These are phyloP conservation scores for Williopsis jadinii DNA, from an alignment of 1,139 yeast species.

Conservation along the genomic window DNA sequence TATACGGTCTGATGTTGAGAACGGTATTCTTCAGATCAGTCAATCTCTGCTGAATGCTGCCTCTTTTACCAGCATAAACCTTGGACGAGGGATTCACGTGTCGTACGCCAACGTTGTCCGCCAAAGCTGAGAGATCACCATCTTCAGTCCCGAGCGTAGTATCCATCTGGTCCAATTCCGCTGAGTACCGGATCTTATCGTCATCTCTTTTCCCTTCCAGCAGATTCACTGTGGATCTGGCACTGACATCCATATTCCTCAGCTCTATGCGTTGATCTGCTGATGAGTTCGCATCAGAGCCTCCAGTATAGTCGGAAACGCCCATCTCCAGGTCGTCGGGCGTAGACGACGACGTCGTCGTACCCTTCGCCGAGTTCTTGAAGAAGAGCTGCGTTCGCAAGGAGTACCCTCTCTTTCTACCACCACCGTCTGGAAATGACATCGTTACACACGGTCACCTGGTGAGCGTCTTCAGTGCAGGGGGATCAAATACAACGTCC, in stretches of 20 bases:
- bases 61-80: conserved; percentile 19
- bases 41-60: conserved; percentile 17
- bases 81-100: conserved; percentile 4
- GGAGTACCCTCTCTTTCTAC: conserved; percentile 64
- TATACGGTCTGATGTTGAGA: conserved; percentile 24
- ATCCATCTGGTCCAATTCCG: conserved; percentile 3
- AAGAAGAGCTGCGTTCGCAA: conserved; percentile 68
- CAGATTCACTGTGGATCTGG: conserved; percentile 6
- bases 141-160: neutral
- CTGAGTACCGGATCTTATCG: conserved; percentile 3
- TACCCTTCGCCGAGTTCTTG: conserved; percentile 26
- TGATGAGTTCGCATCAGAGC: conserved; percentile 1
- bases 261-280: conserved; percentile 6
- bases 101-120: too few species aligned
- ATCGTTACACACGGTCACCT: neutral
- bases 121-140: neutral
- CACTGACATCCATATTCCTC: conserved; percentile 1
- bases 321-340: neutral
- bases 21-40: conserved; percentile 22
- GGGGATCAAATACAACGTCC: too few species aligned
- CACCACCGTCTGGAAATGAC: conserved; percentile 3
- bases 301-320: neutral
- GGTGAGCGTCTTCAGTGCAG: too few species aligned
- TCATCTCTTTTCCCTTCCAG: neutral
- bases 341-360: neutral